Conservation (phyloP, 2,329 filamentous ascomycete genomes). For the Ophiostoma quercus region DNA sequence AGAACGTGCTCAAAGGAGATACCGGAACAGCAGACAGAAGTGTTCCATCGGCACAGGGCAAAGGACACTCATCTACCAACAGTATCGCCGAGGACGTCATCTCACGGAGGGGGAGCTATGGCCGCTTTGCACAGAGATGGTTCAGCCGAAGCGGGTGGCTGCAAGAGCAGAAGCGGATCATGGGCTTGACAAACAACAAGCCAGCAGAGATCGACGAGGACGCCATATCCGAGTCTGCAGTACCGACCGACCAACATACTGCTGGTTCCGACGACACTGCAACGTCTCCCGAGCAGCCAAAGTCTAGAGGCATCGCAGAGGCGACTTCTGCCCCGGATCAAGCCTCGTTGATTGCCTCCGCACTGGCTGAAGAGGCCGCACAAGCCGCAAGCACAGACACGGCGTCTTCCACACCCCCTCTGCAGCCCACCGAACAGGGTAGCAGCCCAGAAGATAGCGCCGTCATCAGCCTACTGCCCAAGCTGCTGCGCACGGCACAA, state of each 20-base stretch:
- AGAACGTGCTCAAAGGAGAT: neutral
- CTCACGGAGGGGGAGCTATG: conserved; percentile 73
- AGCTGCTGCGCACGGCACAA: conserved; percentile 75
- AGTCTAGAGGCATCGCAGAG: neutral
- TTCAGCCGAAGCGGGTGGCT: conserved; percentile 82
- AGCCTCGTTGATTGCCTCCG: neutral
- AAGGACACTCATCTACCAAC: conserved; percentile 35
- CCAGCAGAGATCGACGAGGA: conserved; percentile 31
- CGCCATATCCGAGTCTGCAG: conserved; percentile 19
- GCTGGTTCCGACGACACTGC: neutral
- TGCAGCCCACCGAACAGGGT: conserved; percentile 6
- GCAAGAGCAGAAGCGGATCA: conserved; percentile 60
- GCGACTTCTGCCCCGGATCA: neutral
- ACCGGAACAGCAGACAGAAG: neutral
- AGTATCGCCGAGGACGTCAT: conserved; percentile 88
- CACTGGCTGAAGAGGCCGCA: neutral
- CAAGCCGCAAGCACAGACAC: conserved; percentile 3
- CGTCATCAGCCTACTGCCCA: conserved; percentile 64
- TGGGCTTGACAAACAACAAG: conserved; percentile 60
- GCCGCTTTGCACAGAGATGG: conserved; percentile 85
- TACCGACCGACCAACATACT: neutral
- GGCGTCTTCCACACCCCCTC: conserved; percentile 8
- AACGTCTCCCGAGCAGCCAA: neutral
- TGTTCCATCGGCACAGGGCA: neutral
- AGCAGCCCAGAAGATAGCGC: conserved; percentile 32